Conservation (phyloP, 177 flowering plant genomes). For the Vitis hybrid region DNA sequence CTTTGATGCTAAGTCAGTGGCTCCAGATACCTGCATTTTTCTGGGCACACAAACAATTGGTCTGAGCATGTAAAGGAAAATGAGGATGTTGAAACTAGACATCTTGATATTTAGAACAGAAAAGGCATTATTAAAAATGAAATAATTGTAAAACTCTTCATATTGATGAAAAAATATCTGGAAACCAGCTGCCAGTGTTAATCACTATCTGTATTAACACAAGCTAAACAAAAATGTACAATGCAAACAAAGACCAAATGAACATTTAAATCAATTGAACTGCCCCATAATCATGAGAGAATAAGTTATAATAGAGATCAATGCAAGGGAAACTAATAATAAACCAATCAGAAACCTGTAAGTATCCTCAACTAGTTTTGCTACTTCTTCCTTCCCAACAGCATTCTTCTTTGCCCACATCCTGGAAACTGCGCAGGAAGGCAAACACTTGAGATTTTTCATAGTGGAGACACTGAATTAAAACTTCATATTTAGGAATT, state of each 20-base stretch:
- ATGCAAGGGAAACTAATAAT: not conserved
- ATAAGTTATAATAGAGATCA: not conserved
- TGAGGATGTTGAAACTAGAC: not conserved
- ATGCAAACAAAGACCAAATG: not conserved
- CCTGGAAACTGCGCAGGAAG: conserved; percentile 50
- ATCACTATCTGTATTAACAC: not conserved
- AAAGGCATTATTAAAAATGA: too few relatives aligned
- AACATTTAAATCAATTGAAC: not conserved
- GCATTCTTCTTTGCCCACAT: conserved; percentile 61
- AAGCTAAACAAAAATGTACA: not conserved
- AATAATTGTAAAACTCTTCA: too few relatives aligned
- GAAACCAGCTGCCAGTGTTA: too few relatives aligned
- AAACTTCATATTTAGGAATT: not conserved
- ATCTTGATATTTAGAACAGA: too few relatives aligned
- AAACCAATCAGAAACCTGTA: conserved; percentile 56
- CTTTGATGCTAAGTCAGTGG: conserved; percentile 76
- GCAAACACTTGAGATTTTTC: not conserved
- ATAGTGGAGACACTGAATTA: not conserved
- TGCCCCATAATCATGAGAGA: not conserved
- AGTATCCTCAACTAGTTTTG: conserved; percentile 76
- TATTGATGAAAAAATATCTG: too few relatives aligned
- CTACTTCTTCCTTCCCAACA: conserved; percentile 65
- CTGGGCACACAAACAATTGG: conserved; percentile 34
- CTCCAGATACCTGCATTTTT: conserved; percentile 85
- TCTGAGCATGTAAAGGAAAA: not conserved